Evolutionary conservation across 352 stramenopile species (phyloP).

Genomic region (Thalassiosira sp.): DNA sequence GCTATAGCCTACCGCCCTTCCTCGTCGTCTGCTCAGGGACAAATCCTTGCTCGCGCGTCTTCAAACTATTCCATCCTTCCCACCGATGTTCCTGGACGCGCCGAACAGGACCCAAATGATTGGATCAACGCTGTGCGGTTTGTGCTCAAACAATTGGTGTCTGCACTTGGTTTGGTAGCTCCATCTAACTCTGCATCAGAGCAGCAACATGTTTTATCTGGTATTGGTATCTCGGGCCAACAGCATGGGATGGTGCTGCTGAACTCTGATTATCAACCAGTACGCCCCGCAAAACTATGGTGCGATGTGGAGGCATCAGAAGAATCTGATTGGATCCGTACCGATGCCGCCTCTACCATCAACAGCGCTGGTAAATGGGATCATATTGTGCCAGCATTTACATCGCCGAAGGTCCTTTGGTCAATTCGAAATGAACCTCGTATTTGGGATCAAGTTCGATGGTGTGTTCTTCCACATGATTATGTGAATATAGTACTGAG

Average conservation of each 20-base stretch:
- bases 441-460: slow-evolving; percentile 27
- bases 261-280: slow-evolving; percentile 6
- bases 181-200: slow-evolving; percentile 1
- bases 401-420: slow-evolving; percentile 46
- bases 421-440: slow-evolving; percentile 42
- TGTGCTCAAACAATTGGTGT: slow-evolving; percentile 20
- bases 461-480: slow-evolving; percentile 48
- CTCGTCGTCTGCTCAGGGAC: background rate
- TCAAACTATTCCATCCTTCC: slow-evolving; percentile 17
- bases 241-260: slow-evolving; percentile 53
- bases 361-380: slow-evolving; percentile 9
- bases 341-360: no score
- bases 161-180: slow-evolving; percentile 9
- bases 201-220: slow-evolving; percentile 5
- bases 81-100: slow-evolving; percentile 21
- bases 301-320: slow-evolving; percentile 47
- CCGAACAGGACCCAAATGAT: slow-evolving; percentile 41
- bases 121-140: slow-evolving; percentile 36
- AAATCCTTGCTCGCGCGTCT: slow-evolving; percentile 31
- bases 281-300: slow-evolving; percentile 53
- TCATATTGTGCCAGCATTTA: slow-evolving; percentile 27
- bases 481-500: slow-evolving; percentile 36
- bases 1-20: slow-evolving; percentile 23
- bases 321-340: slow-evolving; percentile 11
- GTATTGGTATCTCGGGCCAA: slow-evolving; percentile 44